Conservation (phyloP, 352 stramenopile genomes). For the Aphanomyces euteiches region DNA sequence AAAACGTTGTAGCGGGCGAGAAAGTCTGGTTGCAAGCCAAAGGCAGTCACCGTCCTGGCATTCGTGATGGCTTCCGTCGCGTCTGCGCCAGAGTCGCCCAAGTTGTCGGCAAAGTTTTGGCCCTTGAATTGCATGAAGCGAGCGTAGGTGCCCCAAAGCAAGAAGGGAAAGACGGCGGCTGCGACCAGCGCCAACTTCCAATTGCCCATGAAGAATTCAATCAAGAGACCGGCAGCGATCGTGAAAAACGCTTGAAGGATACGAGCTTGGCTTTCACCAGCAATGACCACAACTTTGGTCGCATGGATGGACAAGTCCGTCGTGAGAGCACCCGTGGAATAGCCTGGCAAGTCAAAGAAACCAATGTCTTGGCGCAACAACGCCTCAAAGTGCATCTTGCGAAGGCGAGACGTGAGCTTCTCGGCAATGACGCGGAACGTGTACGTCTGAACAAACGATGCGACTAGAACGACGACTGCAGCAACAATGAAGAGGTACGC, state of each 20-base stretch:
- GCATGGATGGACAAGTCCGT: constrained; percentile 50
- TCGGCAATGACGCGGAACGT: constrained; percentile 51
- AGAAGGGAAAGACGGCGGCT: constrained; percentile 34
- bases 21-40: constrained; percentile 31
- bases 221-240: constrained; percentile 48
- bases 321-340: constrained; percentile 34
- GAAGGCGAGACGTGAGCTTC: constrained; percentile 47
- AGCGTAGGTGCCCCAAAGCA: no score
- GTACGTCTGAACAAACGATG: constrained; percentile 39
- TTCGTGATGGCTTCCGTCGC: constrained; percentile 34
- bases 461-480: constrained; percentile 34
- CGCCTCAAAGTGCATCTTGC: constrained; percentile 48
- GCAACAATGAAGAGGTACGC: constrained; percentile 42
- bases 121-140: constrained; percentile 42
- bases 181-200: constrained; percentile 72
- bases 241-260: constrained; percentile 50
- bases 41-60: constrained; percentile 37
- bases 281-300: constrained; percentile 44
- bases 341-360: constrained; percentile 41
- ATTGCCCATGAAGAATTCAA: constrained; percentile 62
- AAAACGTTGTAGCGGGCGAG: constrained; percentile 33
- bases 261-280: constrained; percentile 43
- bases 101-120: constrained; percentile 18
- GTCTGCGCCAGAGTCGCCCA: constrained; percentile 29
- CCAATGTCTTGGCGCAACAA: constrained; percentile 49